Base-by-base conservation (phyloP, 148 eudicot genomes). In the Chenopodium berlandieri region DNA sequence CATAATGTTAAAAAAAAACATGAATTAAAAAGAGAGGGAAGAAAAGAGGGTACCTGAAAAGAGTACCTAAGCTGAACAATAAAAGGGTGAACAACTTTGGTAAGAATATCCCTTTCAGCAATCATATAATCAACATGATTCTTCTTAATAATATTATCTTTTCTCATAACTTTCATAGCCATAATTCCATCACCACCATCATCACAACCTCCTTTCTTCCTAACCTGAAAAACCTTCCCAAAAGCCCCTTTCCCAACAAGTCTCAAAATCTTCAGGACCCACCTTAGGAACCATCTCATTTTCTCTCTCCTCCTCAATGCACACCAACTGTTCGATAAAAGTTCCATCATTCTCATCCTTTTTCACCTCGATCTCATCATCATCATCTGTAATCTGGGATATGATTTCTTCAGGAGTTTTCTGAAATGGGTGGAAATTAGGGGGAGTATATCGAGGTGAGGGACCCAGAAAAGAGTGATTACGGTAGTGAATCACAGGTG, bases 31-130 rank as follows among this genome's bases (percentile, higher is more conserved):
- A 68, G 54, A 80, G 46, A 30, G 50, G 32, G 44, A 40, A 10
- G 19, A 7, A 52, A 44, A 17, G 58, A 6, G 8, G 37, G 7
- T 60, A 94, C 96, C 96, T 94, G 96, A 88, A 94, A 94, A 73
- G 97, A 94, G 80, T 89, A 94, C n/a, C 90, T 87, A 71, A 94
- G 97, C 85, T 89, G 97, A 48, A 94, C 97, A 88, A 94, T 88
- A 71, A 93, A 94, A 52, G 98, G 98, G 78, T 94, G 95, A 76
- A 87, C 89, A 46, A 94, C 91, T 88, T 93, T 92, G 23, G 97
- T 93, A 67, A 94, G 92, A 86, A 94, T 94, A 91, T 94, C 97
- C 84, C 98, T 92, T 84, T 94, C 98, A 80, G 97, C 98, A 52
- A 81, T 92, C 98, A 94, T 94, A 77, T 94, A 94, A 89, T 94